These are phyloP conservation scores for Fusarium falciforme DNA, from an alignment of 2,329 filamentous ascomycete genomes.

Conservation along the genomic window DNA sequence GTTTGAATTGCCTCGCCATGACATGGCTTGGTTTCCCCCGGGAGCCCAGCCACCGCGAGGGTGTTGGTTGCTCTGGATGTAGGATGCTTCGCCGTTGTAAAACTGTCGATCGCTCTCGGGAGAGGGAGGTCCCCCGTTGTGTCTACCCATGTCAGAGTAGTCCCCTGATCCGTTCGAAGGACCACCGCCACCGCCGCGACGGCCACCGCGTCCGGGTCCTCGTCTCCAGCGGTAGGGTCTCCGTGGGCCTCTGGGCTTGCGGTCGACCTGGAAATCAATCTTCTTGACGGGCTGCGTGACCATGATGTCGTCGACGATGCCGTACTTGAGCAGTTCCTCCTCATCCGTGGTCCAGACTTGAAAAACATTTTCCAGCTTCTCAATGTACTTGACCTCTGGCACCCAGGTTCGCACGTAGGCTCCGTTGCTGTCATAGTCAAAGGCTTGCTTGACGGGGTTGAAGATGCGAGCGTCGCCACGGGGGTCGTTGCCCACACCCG, in stretches of 20 bases:
- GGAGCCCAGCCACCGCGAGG: conserved; percentile 7
- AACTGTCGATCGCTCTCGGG: conserved; percentile 23
- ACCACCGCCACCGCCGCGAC: conserved; percentile 4
- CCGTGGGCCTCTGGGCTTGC: conserved; percentile 53
- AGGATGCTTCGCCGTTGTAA: background rate
- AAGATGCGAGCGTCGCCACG: conserved; percentile 78
- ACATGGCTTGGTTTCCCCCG: conserved; percentile 6
- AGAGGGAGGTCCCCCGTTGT: conserved; percentile 9
- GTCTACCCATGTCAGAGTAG: background rate
- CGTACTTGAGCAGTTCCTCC: conserved; percentile 67
- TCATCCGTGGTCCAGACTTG: conserved; percentile 75
- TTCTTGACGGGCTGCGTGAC: conserved; percentile 73
- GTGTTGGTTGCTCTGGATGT: conserved; percentile 7
- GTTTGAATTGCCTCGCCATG: conserved; percentile 30
- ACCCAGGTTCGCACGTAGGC: conserved; percentile 80
- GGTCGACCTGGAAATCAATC: conserved; percentile 72
- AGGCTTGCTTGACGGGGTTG: conserved; percentile 84
- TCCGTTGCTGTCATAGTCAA: conserved; percentile 79
- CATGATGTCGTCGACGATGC: conserved; percentile 70
- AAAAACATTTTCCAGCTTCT: conserved; percentile 69
- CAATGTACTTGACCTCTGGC: conserved; percentile 70
- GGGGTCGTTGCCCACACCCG: conserved; percentile 84
- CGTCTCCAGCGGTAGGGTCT: conserved; percentile 41
- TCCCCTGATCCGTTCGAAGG: background rate
- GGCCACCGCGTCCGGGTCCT: conserved; percentile 37